Evolutionary conservation across 2,329 filamentous ascomycete species (phyloP).

Genomic region (Ophiostoma australiae): DNA sequence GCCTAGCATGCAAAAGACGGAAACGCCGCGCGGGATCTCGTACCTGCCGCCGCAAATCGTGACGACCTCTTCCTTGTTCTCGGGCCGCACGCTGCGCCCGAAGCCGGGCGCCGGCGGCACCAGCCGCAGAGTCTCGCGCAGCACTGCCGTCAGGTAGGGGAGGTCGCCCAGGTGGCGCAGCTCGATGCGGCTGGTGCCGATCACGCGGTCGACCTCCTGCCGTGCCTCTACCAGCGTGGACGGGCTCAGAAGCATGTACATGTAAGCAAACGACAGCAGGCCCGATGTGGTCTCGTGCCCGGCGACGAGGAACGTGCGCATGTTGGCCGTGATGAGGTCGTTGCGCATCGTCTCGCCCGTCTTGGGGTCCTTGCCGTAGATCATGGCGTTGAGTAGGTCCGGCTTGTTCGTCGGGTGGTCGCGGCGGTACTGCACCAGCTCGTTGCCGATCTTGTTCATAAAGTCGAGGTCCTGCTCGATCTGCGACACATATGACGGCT

Average conservation of each 20-base stretch:
- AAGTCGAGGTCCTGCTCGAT: slow-evolving; percentile 43
- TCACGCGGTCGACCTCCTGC: slow-evolving; percentile 49
- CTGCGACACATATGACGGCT: slow-evolving; percentile 20
- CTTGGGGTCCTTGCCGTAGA: slow-evolving; percentile 61
- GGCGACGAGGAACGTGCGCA: slow-evolving; percentile 49
- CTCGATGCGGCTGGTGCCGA: slow-evolving; percentile 44
- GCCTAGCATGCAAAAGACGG: slow-evolving; percentile 42
- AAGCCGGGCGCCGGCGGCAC: slow-evolving; percentile 22
- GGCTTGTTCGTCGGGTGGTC: slow-evolving; percentile 46
- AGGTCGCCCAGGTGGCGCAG: slow-evolving; percentile 41
- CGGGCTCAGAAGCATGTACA: slow-evolving; percentile 48
- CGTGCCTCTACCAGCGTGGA: slow-evolving; percentile 44
- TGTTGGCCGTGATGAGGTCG: slow-evolving; percentile 60
- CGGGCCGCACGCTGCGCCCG: not conserved
- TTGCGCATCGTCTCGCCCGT: slow-evolving; percentile 61
- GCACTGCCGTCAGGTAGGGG: slow-evolving; percentile 48
- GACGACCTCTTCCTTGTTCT: slow-evolving; percentile 43
- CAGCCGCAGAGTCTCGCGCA: slow-evolving; percentile 51
- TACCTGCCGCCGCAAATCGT: slow-evolving; percentile 45
- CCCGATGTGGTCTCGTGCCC: slow-evolving; percentile 54
- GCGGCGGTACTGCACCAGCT: slow-evolving; percentile 55
- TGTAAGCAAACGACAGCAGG: slow-evolving; percentile 47
- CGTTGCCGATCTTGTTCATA: slow-evolving; percentile 53
- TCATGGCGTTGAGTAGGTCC: slow-evolving; percentile 66
- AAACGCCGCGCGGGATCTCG: slow-evolving; percentile 41